phyloP scores from a whole-genome alignment of 441 rosid genomes.

The Manihot esculenta region DNA sequence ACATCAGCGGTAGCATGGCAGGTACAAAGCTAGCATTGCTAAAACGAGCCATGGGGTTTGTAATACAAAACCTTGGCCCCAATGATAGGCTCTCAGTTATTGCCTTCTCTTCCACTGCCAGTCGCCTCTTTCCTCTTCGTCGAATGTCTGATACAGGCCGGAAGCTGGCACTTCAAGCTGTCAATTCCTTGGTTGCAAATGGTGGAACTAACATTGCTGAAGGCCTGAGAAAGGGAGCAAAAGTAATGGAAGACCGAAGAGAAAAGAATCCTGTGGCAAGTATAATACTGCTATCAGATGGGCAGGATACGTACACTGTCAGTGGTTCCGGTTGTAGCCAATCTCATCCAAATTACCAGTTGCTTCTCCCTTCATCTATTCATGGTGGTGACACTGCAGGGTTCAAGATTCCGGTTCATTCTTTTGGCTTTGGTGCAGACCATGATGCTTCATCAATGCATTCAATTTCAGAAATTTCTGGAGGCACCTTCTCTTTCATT shows the following conservation, averaged over 20 bases:
- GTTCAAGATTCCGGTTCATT: constrained; percentile 84
- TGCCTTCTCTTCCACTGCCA: constrained; percentile 97
- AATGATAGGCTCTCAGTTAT: constrained; percentile 93
- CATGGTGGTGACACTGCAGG: constrained; percentile 49
- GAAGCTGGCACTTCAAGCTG: constrained; percentile 83
- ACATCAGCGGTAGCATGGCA: constrained; percentile 98
- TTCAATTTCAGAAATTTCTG: constrained; percentile 81
- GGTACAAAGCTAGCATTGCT: constrained; percentile 96
- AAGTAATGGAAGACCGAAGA: constrained; percentile 80
- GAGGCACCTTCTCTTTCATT: constrained; percentile 95
- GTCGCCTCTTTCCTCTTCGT: constrained; percentile 78
- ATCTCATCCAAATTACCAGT: constrained; percentile 56
- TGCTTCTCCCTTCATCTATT: constrained; percentile 69
- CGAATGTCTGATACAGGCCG: constrained; percentile 81
- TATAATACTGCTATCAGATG: constrained; percentile 89
- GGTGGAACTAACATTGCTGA: constrained; percentile 99
- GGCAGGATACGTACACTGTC: constrained; percentile 79
- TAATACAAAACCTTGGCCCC: constrained; percentile 92
- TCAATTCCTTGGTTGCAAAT: constrained; percentile 81
- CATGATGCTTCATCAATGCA: constrained; percentile 96
- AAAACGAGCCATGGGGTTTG: constrained; percentile 98
- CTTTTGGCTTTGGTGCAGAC: constrained; percentile 95
- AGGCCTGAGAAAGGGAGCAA: constrained; percentile 87
- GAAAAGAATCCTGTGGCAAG: constrained; percentile 83
- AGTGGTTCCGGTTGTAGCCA: constrained; percentile 40